Percentiles rank a stretch among this genome's conserved stretches.
Evolutionary conservation across 345 rosid species (phyloP).

Genomic region (Acer saccharum): DNA sequence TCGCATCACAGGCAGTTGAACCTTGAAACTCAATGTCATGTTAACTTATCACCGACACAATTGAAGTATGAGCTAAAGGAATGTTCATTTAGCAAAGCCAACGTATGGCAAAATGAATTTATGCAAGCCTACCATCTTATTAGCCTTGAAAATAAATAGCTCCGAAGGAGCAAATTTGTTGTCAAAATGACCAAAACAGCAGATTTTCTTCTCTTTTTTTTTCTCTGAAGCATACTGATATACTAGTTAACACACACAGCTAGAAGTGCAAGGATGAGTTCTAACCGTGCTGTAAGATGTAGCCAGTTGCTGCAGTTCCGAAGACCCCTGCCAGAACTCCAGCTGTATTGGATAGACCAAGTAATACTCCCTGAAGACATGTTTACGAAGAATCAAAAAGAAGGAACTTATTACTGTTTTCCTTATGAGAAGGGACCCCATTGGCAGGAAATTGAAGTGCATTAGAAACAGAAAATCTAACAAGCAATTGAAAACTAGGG

Average conservation of each 20-base stretch:
- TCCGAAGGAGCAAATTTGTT: no score
- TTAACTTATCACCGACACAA: no score
- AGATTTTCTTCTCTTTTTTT: no score
- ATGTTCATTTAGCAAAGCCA: no score
- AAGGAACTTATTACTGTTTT: not conserved
- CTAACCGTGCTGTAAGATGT: constrained; percentile 87
- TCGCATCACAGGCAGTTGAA: no score
- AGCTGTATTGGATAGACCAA: constrained; percentile 91
- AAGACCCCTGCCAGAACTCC: constrained; percentile 94
- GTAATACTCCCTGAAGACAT: constrained; percentile 72
- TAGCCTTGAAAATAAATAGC: no score
- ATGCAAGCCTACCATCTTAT: no score
- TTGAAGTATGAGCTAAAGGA: no score
- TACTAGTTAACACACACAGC: not conserved
- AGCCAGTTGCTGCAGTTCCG: constrained; percentile 96
- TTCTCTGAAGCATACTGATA: not conserved
- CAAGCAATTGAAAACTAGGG: constrained; percentile 5
- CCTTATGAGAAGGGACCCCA: not conserved
- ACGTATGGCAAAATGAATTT: no score
- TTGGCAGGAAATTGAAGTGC: not conserved
- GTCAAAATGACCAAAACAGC: no score
- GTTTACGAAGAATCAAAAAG: not conserved
- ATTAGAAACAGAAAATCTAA: not conserved
- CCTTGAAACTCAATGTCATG: no score
- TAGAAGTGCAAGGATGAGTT: constrained; percentile 2